phyloP scores from a whole-genome alignment of 2,329 filamentous ascomycete genomes.

The Septoria linicola region DNA sequence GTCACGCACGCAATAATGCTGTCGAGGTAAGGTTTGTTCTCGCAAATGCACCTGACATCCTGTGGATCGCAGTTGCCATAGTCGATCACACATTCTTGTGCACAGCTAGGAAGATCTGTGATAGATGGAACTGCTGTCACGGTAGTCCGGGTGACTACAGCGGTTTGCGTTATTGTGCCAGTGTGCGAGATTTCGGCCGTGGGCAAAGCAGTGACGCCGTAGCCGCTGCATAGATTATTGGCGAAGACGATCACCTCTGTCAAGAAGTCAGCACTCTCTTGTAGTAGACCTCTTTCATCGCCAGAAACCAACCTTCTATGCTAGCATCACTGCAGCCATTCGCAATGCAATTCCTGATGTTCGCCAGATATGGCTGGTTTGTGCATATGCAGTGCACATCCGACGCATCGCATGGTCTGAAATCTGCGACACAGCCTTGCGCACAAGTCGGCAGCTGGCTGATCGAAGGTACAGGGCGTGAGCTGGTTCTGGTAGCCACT shows the following conservation, averaged over 20 bases:
- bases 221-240: constrained; percentile 1
- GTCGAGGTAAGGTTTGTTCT: constrained; percentile 9
- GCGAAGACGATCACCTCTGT: constrained; percentile 8
- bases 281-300: not conserved
- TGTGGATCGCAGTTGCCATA: constrained; percentile 3
- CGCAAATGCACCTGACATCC: constrained; percentile 9
- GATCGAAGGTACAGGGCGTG: not conserved
- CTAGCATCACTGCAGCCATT: not conserved
- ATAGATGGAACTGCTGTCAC: constrained; percentile 1
- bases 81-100: constrained; percentile 6
- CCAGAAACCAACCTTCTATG: not conserved
- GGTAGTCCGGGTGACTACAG: constrained; percentile 1
- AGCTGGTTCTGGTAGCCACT: not conserved
- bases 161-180: constrained; percentile 14
- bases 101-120: constrained; percentile 8
- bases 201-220: constrained; percentile 9
- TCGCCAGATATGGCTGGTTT: not conserved
- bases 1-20: constrained; percentile 2
- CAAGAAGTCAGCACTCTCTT: not conserved
- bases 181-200: constrained; percentile 9
- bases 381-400: constrained; percentile 1
- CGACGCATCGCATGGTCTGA: not conserved
- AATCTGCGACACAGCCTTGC: constrained; percentile 1
- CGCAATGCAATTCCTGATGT: not conserved
- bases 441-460: not conserved